A percentile compares a stretch with the other conserved stretches of the same genome.
Evolutionary conservation across 371 early-diverging fungal species (phyloP).

Genomic region (Mucor saturninus): DNA sequence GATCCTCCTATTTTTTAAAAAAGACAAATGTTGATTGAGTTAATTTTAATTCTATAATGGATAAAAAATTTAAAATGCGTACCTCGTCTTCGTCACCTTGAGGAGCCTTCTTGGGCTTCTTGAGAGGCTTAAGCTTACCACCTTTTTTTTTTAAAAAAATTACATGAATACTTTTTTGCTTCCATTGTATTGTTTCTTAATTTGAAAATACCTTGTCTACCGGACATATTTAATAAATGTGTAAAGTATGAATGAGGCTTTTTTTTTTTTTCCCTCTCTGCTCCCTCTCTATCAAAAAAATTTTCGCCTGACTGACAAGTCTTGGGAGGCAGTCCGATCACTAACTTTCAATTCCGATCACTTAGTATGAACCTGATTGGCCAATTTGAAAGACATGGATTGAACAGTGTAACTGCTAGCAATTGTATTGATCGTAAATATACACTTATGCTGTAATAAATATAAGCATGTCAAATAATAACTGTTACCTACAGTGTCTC

Average conservation of each 20-base stretch:
- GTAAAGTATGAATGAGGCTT: slow-evolving; percentile 18
- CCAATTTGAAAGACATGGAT: too few relatives aligned
- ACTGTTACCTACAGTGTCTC: too few relatives aligned
- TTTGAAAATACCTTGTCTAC: slow-evolving; percentile 58
- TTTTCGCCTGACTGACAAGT: neutral
- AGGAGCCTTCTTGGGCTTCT: slow-evolving; percentile 74
- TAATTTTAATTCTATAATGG: neutral
- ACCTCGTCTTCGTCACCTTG: slow-evolving; percentile 65
- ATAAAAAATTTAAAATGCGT: neutral
- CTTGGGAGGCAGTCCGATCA: too few relatives aligned
- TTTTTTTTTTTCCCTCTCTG: neutral
- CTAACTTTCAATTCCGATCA: too few relatives aligned
- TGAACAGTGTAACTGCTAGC: too few relatives aligned
- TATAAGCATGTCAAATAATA: too few relatives aligned
- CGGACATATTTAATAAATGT: slow-evolving; percentile 51
- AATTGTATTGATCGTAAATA: too few relatives aligned
- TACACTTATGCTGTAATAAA: too few relatives aligned
- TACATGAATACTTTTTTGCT: neutral
- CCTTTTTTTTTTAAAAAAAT: slow-evolving; percentile 37
- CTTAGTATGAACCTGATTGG: too few relatives aligned
- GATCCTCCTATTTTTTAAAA: slow-evolving; percentile 54
- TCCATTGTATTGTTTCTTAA: neutral
- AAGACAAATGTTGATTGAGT: neutral
- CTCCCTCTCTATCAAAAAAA: neutral
- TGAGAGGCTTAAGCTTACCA: slow-evolving; percentile 84